phyloP scores from a whole-genome alignment of 1,284 basidiomycete species.

The Trichosporon asahii region DNA sequence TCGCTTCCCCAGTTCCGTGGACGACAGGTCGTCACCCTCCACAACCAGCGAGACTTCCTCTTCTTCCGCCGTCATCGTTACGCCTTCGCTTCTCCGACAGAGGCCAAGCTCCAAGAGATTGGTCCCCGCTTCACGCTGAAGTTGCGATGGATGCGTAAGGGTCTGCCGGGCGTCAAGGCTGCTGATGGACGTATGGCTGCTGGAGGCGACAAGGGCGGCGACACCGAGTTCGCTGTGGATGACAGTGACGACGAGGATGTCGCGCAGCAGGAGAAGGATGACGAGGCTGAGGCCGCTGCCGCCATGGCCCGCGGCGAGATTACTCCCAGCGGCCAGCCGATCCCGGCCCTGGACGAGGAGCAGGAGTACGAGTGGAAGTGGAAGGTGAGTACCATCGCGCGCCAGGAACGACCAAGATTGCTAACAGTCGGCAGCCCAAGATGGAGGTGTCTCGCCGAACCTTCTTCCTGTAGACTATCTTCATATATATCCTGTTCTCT shows the following conservation, averaged over 20 bases:
- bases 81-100: conserved; percentile 84
- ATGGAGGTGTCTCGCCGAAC: conserved; percentile 53
- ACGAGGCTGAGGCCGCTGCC: conserved; percentile 46
- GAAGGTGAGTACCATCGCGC: conserved; percentile 44
- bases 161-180: conserved; percentile 68
- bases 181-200: conserved; percentile 47
- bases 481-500: conserved; percentile 1
- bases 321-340: conserved; percentile 34
- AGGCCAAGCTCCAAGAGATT: conserved; percentile 93
- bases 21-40: conserved; percentile 92
- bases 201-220: conserved; percentile 60
- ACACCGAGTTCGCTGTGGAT: conserved; percentile 35
- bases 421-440: conserved; percentile 45
- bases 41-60: conserved; percentile 96
- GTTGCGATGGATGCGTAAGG: conserved; percentile 81
- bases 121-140: conserved; percentile 97
- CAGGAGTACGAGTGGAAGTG: conserved; percentile 55
- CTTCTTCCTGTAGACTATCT: conserved; percentile 49
- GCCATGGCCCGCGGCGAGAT: conserved; percentile 35
- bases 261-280: conserved; percentile 39
- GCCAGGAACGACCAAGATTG: background rate
- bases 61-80: conserved; percentile 96
- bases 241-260: conserved; percentile 33
- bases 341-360: conserved; percentile 50
- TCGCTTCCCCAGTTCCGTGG: conserved; percentile 94